phyloP scores from a whole-genome alignment of 192 early-diverging fungal species.

The Backusella tuberculispora region DNA sequence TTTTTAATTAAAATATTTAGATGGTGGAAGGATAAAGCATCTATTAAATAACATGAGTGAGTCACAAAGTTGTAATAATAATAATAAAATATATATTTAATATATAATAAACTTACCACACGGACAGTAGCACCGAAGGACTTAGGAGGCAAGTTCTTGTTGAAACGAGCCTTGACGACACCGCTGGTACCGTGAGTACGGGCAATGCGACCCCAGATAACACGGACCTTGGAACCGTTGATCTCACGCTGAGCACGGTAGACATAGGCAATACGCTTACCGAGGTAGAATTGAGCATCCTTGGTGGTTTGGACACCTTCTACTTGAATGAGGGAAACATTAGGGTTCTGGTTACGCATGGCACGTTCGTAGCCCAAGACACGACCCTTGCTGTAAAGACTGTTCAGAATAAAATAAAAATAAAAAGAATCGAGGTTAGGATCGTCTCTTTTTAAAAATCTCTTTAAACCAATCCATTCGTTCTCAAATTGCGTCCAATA shows the following conservation, averaged over 20 bases:
- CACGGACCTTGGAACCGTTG: constrained; percentile 93
- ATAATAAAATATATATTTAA: neutral
- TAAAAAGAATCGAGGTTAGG: neutral
- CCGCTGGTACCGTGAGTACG: constrained; percentile 95
- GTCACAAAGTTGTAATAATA: neutral
- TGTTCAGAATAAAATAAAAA: constrained; percentile 41
- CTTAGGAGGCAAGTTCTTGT: constrained; percentile 95
- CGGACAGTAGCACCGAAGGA: constrained; percentile 91
- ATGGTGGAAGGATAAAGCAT: constrained; percentile 94
- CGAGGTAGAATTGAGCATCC: constrained; percentile 96
- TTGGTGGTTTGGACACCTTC: constrained; percentile 90
- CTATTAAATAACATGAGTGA: constrained; percentile 47
- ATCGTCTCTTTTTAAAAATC: neutral
- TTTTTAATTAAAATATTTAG: constrained; percentile 32
- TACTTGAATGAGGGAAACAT: constrained; percentile 91
- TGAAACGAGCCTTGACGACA: constrained; percentile 96
- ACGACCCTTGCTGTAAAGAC: constrained; percentile 98
- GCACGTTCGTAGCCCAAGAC: constrained; percentile 94
- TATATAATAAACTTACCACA: constrained; percentile 69
- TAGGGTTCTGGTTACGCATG: constrained; percentile 89
- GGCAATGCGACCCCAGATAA: constrained; percentile 97
- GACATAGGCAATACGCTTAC: constrained; percentile 98
- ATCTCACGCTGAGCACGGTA: constrained; percentile 88
- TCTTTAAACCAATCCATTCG: no score
- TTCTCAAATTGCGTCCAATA: neutral